These are phyloP conservation scores for Fusarium chaquense DNA, from an alignment of 2,329 filamentous ascomycete genomes.

Conservation along the genomic window DNA sequence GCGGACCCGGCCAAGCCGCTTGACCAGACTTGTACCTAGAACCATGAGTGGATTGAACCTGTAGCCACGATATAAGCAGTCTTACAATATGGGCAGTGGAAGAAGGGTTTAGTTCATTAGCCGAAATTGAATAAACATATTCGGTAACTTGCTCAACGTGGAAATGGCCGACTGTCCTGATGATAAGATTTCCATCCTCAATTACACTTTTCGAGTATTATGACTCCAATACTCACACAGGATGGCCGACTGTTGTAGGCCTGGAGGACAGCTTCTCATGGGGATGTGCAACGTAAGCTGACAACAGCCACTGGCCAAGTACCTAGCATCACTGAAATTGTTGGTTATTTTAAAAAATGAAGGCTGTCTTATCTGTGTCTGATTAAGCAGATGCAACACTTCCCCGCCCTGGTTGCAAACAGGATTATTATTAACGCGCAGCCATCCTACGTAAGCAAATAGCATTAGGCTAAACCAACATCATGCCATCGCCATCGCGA, in stretches of 20 bases:
- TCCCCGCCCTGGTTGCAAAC: neutral
- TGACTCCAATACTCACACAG: too few species aligned
- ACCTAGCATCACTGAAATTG: neutral
- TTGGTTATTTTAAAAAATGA: neutral
- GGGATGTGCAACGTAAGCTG: neutral
- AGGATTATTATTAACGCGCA: constrained; percentile 1
- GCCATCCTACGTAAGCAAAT: neutral
- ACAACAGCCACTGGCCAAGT: neutral
- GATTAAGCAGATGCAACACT: neutral
- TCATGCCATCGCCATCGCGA: neutral
- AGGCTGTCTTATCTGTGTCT: neutral
- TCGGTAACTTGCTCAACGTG: neutral
- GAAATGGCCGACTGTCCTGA: neutral
- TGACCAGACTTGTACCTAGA: too few species aligned
- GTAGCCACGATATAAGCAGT: too few species aligned
- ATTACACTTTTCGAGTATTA: too few species aligned
- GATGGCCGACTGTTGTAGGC: neutral
- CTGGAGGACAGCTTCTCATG: neutral
- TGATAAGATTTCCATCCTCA: too few species aligned
- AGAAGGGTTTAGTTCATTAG: too few species aligned
- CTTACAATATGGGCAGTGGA: too few species aligned
- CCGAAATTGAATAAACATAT: too few species aligned
- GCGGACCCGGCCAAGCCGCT: too few species aligned
- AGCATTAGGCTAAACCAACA: neutral
- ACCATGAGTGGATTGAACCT: too few species aligned